Base-by-base conservation (phyloP, 306 rosid genomes). In the Begonia peltatifolia region DNA sequence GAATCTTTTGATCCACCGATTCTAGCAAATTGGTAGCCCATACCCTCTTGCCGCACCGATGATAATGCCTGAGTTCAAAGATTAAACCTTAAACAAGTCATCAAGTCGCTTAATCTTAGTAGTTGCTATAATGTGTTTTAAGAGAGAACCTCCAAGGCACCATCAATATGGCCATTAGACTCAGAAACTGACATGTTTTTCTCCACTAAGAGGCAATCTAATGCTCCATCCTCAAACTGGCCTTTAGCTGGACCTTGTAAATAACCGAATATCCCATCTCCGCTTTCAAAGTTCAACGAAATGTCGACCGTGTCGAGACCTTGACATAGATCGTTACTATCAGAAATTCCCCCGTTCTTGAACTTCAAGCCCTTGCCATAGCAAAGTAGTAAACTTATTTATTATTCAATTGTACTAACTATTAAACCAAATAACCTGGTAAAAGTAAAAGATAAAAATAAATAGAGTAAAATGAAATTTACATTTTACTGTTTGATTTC, bases 171-270 rank as follows among this genome's bases (percentile, higher is more conserved):
- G 57, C 66, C 74, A 56, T 57, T 72, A 15, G 94, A 74, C 56
- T 71, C 93, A 10, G 84, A 68, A 12, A 73, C 80, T n/a, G 79
- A 59, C 36, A 62, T 25, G 70, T 68, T 80, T 49, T 68, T 82
- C 38, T 72, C 90, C 82, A 75, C 68, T 54, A 83, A 63, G 11
- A 78, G 64, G 64, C 76, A 74, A 16, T 80, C 77, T 51, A 78
- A 46, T 65, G 71, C 81, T 57, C 84, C 84, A 58, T 72, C 80
- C 58, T 76, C 78, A 57, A 72, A 71, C 23, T 59, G 76, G 71
- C 52, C 80, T 70, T 62, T 63, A 35, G 67, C 9, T 30, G 71
- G 64, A 71, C 35, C 83, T 75, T 65, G 79, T 6, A 79, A 55
- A 57, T 71, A 54, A 20, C 66, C 74, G 60, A 84, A 73, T 59